phyloP scores from a whole-genome alignment of 208 protist genomes.

The Leishmania tropica region DNA sequence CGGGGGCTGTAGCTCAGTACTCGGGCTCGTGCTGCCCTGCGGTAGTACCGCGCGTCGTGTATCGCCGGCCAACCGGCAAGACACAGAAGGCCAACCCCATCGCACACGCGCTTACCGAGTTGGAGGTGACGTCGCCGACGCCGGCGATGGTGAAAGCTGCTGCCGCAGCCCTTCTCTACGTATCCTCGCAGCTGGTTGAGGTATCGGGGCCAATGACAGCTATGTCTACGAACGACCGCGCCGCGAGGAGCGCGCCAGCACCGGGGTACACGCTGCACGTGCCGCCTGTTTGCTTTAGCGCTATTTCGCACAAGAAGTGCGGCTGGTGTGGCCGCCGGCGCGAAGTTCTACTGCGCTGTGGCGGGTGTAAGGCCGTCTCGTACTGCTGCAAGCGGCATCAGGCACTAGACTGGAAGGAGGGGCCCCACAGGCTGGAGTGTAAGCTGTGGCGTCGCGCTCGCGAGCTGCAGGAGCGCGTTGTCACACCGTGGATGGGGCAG shows the following conservation, averaged over 20 bases:
- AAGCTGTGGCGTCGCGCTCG: conserved; percentile 50
- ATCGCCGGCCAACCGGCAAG: conserved; percentile 52
- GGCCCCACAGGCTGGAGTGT: conserved; percentile 63
- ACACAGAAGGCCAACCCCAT: conserved; percentile 63
- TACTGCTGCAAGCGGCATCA: conserved; percentile 85
- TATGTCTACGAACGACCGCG: not conserved
- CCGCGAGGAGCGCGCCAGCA: not conserved
- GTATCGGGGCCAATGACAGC: not conserved
- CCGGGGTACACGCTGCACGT: conserved; percentile 33
- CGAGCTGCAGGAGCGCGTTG: conserved; percentile 45
- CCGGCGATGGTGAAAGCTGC: conserved; percentile 43
- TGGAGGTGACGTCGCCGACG: conserved; percentile 39
- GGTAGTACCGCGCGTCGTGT: conserved; percentile 67
- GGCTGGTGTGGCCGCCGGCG: conserved; percentile 70
- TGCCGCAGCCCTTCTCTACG: conserved; percentile 38
- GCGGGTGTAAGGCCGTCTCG: conserved; percentile 65
- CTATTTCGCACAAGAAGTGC: conserved; percentile 34
- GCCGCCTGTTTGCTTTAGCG: conserved; percentile 12
- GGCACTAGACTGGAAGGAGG: conserved; percentile 71
- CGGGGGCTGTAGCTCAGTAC: conserved; percentile 28
- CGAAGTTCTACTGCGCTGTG: conserved; percentile 67
- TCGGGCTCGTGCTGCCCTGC: conserved; percentile 63
- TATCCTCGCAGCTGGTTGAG: conserved; percentile 42
- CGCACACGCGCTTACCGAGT: conserved; percentile 42
- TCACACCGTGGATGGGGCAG: conserved; percentile 25